Percentiles rank a stretch among this genome's conserved stretches.
Evolutionary conservation across 192 early-diverging fungal genomes (phyloP).

Genomic region (Coemansia sp.): DNA sequence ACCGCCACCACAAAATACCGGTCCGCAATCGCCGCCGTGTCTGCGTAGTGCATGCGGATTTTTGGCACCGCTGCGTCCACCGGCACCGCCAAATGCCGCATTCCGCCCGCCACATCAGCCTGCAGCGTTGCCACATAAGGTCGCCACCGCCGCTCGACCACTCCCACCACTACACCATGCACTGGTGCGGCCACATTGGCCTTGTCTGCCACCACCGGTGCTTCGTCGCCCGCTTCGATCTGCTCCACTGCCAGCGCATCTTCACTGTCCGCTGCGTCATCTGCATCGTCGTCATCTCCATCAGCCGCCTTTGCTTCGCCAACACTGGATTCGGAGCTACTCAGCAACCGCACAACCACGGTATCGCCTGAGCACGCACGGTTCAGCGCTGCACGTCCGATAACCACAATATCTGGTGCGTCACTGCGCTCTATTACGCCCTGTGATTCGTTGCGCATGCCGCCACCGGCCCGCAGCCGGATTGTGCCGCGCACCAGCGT

Average conservation of each 20-base stretch:
- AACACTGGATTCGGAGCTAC: background rate
- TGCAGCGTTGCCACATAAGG: conserved; percentile 77
- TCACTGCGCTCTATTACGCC: conserved; percentile 48
- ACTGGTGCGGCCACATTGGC: background rate
- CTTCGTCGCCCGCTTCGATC: conserved; percentile 33
- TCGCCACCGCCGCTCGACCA: conserved; percentile 69
- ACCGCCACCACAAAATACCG: conserved; percentile 73
- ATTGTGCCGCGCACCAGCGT: conserved; percentile 44
- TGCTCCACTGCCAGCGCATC: conserved; percentile 19
- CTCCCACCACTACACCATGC: conserved; percentile 59
- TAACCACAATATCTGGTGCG: conserved; percentile 60
- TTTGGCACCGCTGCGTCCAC: conserved; percentile 69
- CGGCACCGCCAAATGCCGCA: conserved; percentile 66
- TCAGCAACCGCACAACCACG: conserved; percentile 63
- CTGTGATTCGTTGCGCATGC: conserved; percentile 16
- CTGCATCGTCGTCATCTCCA: background rate
- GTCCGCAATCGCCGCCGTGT: conserved; percentile 57
- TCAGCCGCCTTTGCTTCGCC: background rate
- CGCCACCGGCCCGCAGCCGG: conserved; percentile 16
- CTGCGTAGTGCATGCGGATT: conserved; percentile 70
- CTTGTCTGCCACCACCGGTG: conserved; percentile 1
- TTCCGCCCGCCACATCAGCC: conserved; percentile 55
- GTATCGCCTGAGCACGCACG: conserved; percentile 61
- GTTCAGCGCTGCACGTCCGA: conserved; percentile 59
- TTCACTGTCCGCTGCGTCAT: conserved; percentile 5